Base-by-base conservation (phyloP, 2,329 filamentous ascomycete genomes). In the Paraphaeosphaeria minitans region DNA sequence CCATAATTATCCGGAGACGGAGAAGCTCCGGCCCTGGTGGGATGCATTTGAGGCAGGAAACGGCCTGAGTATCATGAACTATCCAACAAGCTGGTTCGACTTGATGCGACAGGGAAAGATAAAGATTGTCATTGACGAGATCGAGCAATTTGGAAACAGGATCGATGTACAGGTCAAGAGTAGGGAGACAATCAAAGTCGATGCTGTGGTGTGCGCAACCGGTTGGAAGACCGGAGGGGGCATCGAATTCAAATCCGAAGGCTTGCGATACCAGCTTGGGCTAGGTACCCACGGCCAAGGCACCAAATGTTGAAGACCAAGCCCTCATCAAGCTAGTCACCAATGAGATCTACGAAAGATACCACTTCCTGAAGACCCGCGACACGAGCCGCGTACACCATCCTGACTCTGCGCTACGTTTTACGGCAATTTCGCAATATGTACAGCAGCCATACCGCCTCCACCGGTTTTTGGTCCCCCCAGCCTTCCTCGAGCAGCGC, bases 51-150 rank as follows among this genome's bases (percentile, higher is more conserved):
- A 84, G 81, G 81, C 83, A 8, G 85, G 83, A 1, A 82, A 80
- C 12, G 81, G 80, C 0, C 77, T 89, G 33, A 84, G 83, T 48
- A 87, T 89, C 31, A 77, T 87, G 57, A 89, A 89, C 67, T 89
- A 86, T 64, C 79, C 80, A 0, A 81, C 78, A 3, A 78, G 84
- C 62, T 82, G 89, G 66, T 84, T 87, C 67, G 82, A 85, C 6
- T 74, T 86, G 13, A 79, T 90, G 12, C 78, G 78, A 46, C 70
- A 79, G 5, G 83, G 84, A 3, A 79, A 77, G n/a, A 82, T 89
- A 35, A 78, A 78, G 19, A 76, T 89, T 0, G 80, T 87, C 50
- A 70, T 87, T 8, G 81, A 81, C 33, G 84, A 88, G 48, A 79
- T 90, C 5, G 72, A 75, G 2, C 75, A 76, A 22, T 77, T 89